Conservation (phyloP, 768 basidiomycete species). For the Scleroderma bovista region DNA sequence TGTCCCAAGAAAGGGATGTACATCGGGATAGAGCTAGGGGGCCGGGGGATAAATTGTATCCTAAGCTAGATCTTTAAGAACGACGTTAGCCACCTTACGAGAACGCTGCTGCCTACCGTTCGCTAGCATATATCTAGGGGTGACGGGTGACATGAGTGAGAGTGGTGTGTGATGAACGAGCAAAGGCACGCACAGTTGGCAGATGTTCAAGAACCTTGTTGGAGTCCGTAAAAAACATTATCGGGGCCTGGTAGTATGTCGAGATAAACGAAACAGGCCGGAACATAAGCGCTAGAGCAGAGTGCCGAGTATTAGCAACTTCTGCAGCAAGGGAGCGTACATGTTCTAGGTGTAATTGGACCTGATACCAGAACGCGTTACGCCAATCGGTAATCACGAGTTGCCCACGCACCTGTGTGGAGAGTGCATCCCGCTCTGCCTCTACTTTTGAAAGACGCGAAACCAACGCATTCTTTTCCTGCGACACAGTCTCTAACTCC, state of each 20-base stretch:
- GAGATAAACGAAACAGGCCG: neutral
- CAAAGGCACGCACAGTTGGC: neutral
- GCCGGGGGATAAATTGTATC: conserved; percentile 12
- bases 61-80: neutral
- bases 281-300: neutral
- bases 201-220: neutral
- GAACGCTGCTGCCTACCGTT: neutral
- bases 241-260: neutral
- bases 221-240: neutral
- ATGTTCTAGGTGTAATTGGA: neutral
- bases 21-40: conserved; percentile 25
- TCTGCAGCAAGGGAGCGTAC: neutral
- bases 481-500: conserved; percentile 6
- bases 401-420: conserved; percentile 11
- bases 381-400: neutral
- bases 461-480: conserved; percentile 12
- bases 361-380: neutral
- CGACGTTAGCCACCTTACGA: no score
- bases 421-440: conserved; percentile 10
- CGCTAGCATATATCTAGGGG: neutral
- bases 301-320: neutral
- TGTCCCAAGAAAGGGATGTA: conserved; percentile 17
- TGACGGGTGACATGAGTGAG: no score
- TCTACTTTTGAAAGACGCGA: conserved; percentile 8
- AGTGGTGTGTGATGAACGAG: neutral